Evolutionary conservation across 2,329 filamentous ascomycete species (phyloP).

Genomic region (Nakataea oryzae): DNA sequence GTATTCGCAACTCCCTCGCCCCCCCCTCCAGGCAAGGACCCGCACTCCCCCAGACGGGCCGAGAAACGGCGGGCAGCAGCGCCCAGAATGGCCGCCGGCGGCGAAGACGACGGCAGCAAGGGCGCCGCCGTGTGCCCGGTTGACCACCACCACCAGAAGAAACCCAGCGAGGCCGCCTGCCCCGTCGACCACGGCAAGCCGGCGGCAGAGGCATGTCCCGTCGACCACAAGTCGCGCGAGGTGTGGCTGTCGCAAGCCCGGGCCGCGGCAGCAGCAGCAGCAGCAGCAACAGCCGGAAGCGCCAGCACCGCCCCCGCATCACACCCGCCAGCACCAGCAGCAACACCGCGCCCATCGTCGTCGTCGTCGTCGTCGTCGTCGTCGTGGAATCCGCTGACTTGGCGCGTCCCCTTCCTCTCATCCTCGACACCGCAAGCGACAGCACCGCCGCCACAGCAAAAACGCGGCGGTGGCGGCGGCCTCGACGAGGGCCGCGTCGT

Average conservation of each 20-base stretch:
- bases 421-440: constrained; percentile 2
- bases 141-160: too few species aligned
- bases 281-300: background rate
- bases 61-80: too few species aligned
- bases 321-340: background rate
- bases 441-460: constrained; percentile 4
- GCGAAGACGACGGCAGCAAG: background rate
- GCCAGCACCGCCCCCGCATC: background rate
- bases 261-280: constrained; percentile 26
- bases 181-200: constrained; percentile 20
- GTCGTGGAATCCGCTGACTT: constrained; percentile 17
- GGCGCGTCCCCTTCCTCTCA: constrained; percentile 8
- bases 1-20: too few species aligned
- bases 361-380: constrained; percentile 39
- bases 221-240: constrained; percentile 82
- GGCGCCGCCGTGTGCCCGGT: constrained; percentile 6
- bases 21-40: too few species aligned
- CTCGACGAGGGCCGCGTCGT: constrained; percentile 63
- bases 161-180: background rate
- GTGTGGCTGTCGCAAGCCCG: constrained; percentile 70
- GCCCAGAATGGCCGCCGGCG: constrained; percentile 1
- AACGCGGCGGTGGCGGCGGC: background rate
- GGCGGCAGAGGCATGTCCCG: constrained; percentile 52
- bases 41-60: too few species aligned
- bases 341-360: constrained; percentile 30